phyloP scores from a whole-genome alignment of 345 rosid species.

The Raphanus sativus region DNA sequence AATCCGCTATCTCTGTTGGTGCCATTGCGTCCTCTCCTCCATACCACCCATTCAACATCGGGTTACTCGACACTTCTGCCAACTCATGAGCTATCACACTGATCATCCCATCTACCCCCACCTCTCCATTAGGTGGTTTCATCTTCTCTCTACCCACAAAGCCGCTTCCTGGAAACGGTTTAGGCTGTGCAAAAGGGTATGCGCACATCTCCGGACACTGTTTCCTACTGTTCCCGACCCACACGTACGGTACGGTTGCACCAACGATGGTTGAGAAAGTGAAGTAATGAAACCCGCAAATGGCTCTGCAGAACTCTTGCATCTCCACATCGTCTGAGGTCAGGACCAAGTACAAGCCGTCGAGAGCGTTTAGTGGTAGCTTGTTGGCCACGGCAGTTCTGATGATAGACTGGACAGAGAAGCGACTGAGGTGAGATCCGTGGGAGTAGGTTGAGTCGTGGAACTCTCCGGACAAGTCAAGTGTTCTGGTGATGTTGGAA shows the following conservation, averaged over 20 bases:
- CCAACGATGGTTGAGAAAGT: constrained; percentile 93
- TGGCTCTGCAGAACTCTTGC: constrained; percentile 88
- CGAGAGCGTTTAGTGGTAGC: constrained; percentile 59
- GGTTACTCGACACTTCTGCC: constrained; percentile 91
- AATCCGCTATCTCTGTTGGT: constrained; percentile 89
- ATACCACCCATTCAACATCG: constrained; percentile 92
- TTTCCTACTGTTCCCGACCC: constrained; percentile 86
- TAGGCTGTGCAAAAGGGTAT: constrained; percentile 79
- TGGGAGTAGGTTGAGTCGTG: constrained; percentile 90
- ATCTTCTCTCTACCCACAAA: constrained; percentile 36
- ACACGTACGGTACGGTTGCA: constrained; percentile 84
- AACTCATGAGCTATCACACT: constrained; percentile 92
- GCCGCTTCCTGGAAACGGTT: constrained; percentile 60
- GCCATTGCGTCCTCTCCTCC: constrained; percentile 83
- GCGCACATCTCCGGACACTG: constrained; percentile 87
- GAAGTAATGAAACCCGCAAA: constrained; percentile 95
- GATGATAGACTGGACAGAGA: constrained; percentile 80
- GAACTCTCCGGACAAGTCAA: constrained; percentile 66
- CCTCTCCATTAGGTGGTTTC: constrained; percentile 83
- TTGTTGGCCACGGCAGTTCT: constrained; percentile 68
- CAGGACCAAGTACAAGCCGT: constrained; percentile 73
- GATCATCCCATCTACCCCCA: constrained; percentile 92
- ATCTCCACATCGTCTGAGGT: constrained; percentile 86
- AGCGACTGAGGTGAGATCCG: constrained; percentile 77
- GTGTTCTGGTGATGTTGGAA: constrained; percentile 52